Evolutionary conservation across 768 basidiomycete species (phyloP).

Genomic region (Phallus indusiatus): DNA sequence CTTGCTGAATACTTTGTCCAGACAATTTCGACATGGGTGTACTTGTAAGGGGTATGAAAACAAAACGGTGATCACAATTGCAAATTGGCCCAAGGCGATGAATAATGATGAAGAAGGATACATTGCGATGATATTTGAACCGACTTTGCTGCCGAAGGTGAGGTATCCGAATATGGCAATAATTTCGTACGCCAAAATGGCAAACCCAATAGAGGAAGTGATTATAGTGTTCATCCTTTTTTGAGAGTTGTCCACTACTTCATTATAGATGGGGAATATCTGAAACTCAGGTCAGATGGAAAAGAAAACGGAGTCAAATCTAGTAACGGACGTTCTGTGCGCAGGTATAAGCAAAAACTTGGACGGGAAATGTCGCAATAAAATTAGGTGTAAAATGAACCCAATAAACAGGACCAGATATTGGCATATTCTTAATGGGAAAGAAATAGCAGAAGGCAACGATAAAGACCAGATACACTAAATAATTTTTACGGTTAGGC

Average conservation of each 20-base stretch:
- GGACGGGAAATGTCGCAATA: slow-evolving; percentile 83
- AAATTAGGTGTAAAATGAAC: slow-evolving; percentile 72
- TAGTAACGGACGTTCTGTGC: slow-evolving; percentile 68
- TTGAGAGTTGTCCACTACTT: slow-evolving; percentile 75
- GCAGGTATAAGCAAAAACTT: slow-evolving; percentile 89
- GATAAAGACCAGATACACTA: slow-evolving; percentile 71
- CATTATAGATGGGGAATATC: slow-evolving; percentile 93
- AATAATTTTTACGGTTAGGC: background rate
- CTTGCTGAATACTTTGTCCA: slow-evolving; percentile 72
- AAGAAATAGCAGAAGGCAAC: slow-evolving; percentile 74
- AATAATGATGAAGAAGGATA: slow-evolving; percentile 85
- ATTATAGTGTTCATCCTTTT: slow-evolving; percentile 81
- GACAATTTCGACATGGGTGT: slow-evolving; percentile 83
- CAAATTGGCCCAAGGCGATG: slow-evolving; percentile 87
- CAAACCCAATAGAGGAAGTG: slow-evolving; percentile 75
- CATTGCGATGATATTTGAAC: slow-evolving; percentile 92
- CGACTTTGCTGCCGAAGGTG: slow-evolving; percentile 87
- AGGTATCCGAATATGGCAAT: slow-evolving; percentile 87
- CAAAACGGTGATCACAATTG: slow-evolving; percentile 82
- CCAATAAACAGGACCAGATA: slow-evolving; percentile 57
- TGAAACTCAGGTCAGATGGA: slow-evolving; percentile 23
- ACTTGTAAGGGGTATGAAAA: slow-evolving; percentile 95
- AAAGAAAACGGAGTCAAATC: slow-evolving; percentile 2
- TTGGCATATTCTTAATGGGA: slow-evolving; percentile 55
- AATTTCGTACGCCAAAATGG: slow-evolving; percentile 77